A percentile compares a stretch with the other conserved stretches of the same genome.
Conservation (phyloP, 208 protist species). For the Crithidia mellificae region DNA sequence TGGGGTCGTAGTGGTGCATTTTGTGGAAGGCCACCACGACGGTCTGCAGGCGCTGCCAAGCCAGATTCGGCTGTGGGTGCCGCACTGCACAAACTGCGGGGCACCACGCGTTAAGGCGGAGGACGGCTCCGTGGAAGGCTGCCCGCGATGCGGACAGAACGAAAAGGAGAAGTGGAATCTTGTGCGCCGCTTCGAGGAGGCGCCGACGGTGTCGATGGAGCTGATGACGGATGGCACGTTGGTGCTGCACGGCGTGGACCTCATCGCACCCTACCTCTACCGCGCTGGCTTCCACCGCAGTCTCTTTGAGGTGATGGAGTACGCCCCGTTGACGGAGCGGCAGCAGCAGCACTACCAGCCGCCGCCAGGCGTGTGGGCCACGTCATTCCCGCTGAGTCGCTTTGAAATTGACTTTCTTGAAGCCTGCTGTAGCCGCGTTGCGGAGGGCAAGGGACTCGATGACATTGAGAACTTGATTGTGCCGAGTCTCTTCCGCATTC, state of each 20-base stretch:
- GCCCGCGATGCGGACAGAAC: constrained; percentile 47
- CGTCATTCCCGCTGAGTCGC: constrained; percentile 51
- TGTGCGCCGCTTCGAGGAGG: constrained; percentile 64
- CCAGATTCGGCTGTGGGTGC: constrained; percentile 71
- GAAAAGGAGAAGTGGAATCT: constrained; percentile 51
- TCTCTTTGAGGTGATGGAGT: constrained; percentile 41
- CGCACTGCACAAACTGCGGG: constrained; percentile 68
- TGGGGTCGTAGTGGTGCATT: constrained; percentile 69
- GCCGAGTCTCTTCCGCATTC: constrained; percentile 76
- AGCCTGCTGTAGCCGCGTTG: constrained; percentile 80
- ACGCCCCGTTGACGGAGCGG: constrained; percentile 21
- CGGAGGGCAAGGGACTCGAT: constrained; percentile 45
- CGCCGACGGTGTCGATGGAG: constrained; percentile 65
- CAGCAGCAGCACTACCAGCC: constrained; percentile 24
- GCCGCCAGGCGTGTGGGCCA: constrained; percentile 64
- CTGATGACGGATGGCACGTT: constrained; percentile 76
- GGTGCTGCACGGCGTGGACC: constrained; percentile 72
- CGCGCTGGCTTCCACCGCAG: constrained; percentile 80
- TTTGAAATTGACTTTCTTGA: constrained; percentile 89
- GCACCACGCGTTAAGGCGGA: constrained; percentile 61
- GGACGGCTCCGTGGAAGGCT: constrained; percentile 43
- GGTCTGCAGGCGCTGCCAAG: constrained; percentile 54
- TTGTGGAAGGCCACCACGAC: constrained; percentile 38
- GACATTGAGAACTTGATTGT: constrained; percentile 58
- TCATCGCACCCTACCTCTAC: constrained; percentile 61